Conservation (phyloP, 2,329 filamentous ascomycete genomes). For the Xylariaceae sp. region DNA sequence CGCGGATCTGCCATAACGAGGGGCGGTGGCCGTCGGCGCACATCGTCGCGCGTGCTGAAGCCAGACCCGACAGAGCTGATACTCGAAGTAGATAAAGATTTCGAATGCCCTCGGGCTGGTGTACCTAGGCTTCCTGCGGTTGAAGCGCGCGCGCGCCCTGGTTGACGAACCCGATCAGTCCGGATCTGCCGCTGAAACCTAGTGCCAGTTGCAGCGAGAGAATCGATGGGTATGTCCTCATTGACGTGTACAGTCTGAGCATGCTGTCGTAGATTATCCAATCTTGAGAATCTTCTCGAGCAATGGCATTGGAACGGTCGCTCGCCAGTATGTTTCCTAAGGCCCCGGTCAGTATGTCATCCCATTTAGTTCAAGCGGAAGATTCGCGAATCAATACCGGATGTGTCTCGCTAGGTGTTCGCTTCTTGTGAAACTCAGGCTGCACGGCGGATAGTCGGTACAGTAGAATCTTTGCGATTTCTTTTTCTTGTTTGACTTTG, state of each 20-base stretch:
- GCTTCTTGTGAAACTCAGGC: slow-evolving; percentile 89
- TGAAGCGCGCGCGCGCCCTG: slow-evolving; percentile 65
- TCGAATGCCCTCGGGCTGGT: slow-evolving; percentile 75
- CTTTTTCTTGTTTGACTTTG: slow-evolving; percentile 85
- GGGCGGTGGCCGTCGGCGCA: slow-evolving; percentile 71
- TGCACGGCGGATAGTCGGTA: slow-evolving; percentile 90
- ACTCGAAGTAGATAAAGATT: slow-evolving; percentile 81
- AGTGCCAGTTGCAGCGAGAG: slow-evolving; percentile 85
- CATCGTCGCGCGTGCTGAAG: slow-evolving; percentile 61
- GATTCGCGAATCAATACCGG: slow-evolving; percentile 51
- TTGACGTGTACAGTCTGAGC: slow-evolving; percentile 97
- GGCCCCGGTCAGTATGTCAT: slow-evolving; percentile 16
- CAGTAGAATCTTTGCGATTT: slow-evolving; percentile 96
- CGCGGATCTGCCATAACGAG: slow-evolving; percentile 78
- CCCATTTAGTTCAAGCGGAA: not conserved
- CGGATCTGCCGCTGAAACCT: slow-evolving; percentile 89
- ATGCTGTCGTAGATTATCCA: slow-evolving; percentile 94
- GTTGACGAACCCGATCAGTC: slow-evolving; percentile 75
- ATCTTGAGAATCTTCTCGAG: slow-evolving; percentile 82
- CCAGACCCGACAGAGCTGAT: slow-evolving; percentile 67
- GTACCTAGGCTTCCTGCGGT: slow-evolving; percentile 70
- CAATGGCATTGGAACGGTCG: slow-evolving; percentile 96
- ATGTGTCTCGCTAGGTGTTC: slow-evolving; percentile 95
- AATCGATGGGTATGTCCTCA: slow-evolving; percentile 92
- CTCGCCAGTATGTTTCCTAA: slow-evolving; percentile 93